phyloP scores from a whole-genome alignment of 805 yeast genomes.

The Kregervanrija delftensis region DNA sequence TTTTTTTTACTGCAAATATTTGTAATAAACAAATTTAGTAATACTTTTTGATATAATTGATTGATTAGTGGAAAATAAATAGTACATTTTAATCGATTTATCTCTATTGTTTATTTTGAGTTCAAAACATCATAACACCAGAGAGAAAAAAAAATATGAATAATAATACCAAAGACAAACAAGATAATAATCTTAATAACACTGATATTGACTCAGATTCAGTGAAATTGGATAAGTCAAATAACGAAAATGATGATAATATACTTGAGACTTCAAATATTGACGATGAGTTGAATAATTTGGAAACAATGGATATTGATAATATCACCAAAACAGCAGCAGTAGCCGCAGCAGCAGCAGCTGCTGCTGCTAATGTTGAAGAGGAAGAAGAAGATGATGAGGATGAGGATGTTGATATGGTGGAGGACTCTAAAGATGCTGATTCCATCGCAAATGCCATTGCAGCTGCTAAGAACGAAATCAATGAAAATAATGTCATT shows the following conservation, averaged over 20 bases:
- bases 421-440: conserved; percentile 3
- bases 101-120: neutral
- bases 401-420: conserved; percentile 9
- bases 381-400: conserved; percentile 1
- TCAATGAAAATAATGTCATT: neutral
- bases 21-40: too few species aligned
- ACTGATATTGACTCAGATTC: neutral
- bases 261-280: conserved; percentile 8
- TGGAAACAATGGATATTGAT: conserved; percentile 3
- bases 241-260: neutral
- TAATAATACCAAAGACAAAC: neutral
- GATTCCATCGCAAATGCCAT: conserved; percentile 1
- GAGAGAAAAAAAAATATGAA: neutral
- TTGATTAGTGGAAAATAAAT: neutral
- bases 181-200: neutral
- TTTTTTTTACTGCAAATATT: too few species aligned
- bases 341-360: conserved; percentile 5
- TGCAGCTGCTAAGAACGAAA: neutral
- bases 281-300: conserved; percentile 12
- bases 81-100: neutral
- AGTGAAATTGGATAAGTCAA: neutral
- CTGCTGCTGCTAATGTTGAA: conserved; percentile 1
- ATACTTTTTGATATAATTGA: too few species aligned
- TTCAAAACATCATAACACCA: conserved; percentile 20
- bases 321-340: conserved; percentile 1